These are phyloP conservation scores for Aureobasidium lini DNA, from an alignment of 2,329 filamentous ascomycete genomes.

Conservation along the genomic window DNA sequence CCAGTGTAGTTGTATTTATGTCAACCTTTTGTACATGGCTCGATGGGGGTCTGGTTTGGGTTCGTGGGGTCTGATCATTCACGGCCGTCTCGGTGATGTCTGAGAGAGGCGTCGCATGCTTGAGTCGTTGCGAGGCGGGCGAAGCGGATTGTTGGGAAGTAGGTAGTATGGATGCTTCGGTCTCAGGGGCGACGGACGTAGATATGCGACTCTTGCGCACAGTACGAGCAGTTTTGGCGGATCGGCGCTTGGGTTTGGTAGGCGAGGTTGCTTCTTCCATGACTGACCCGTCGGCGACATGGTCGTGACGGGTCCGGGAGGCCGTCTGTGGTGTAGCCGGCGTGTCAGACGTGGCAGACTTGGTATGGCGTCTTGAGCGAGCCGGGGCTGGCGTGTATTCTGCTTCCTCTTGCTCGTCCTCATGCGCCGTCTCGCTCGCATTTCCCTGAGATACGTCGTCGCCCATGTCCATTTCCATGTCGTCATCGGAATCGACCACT, in stretches of 20 bases:
- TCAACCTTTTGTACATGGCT: conserved; percentile 60
- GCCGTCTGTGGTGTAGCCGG: conserved; percentile 40
- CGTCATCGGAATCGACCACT: conserved; percentile 67
- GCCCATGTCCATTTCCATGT: conserved; percentile 29
- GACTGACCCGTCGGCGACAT: conserved; percentile 47
- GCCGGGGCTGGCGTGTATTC: conserved; percentile 72
- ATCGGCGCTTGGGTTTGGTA: conserved; percentile 59
- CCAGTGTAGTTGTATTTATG: conserved; percentile 67
- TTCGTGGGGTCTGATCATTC: conserved; percentile 46
- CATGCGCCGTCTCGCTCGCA: conserved; percentile 47
- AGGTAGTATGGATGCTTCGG: conserved; percentile 29
- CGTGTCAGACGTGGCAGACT: conserved; percentile 37
- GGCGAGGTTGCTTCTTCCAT: conserved; percentile 43
- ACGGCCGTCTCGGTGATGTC: conserved; percentile 65
- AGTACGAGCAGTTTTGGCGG: conserved; percentile 44
- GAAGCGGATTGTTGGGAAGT: conserved; percentile 43
- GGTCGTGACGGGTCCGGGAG: conserved; percentile 36
- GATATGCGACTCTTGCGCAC: conserved; percentile 32
- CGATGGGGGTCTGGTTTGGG: conserved; percentile 28
- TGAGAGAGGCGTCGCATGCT: conserved; percentile 54
- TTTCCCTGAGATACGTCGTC: conserved; percentile 49
- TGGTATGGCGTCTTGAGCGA: conserved; percentile 49
- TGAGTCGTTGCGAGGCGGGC: conserved; percentile 23
- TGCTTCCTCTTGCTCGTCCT: conserved; percentile 54
- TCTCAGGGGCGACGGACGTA: conserved; percentile 19